Base-by-base conservation (phyloP, 1,284 basidiomycete species). In the Hypsizygus ulmarius region DNA sequence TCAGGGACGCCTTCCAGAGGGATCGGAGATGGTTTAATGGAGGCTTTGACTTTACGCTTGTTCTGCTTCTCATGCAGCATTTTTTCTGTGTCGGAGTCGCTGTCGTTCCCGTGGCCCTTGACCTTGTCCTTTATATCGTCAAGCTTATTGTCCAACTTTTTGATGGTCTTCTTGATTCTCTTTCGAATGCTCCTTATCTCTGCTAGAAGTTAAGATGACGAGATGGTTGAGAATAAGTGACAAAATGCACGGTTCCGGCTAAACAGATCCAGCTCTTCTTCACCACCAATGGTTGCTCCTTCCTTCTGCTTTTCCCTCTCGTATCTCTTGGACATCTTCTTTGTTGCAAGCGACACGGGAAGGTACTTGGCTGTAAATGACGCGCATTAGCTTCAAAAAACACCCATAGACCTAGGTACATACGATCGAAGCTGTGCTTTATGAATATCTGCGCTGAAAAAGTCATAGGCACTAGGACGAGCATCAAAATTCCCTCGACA, bases 321-420 rank as follows among this genome's bases (percentile, higher is more conserved):
- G 51, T 71, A 73, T 42, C 66, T 62, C 42, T 70, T 65, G 1
- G 65, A 66, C 65, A 77, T 69, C 53, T 73, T 67, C 56, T 77
- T 71, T 27, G 79, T 81, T 0, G 82, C 81, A 21, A 87, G 62
- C 0, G 81, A 80, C 66, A 85, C 78, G 0, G 82, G 82, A n/a
- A 86, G 63, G 45, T 73, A 74, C 14, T 72, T 67, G 3, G 80
- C 81, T 69, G 56, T 8, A 53, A 35, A 39, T 34, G 44, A 19
- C 27, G 27, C 5, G 40, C 1, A 37, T 34, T n/a, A 45, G 19
- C 16, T 11, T 28, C 44, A 16, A 50, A 43, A 35, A 2, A 28
- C 4, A 14, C 10, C 5, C 11, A 11, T 12, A 15, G 8, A 19
- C 18, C 21, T 1, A 11, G 15, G 41, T 14, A 63, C 67, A 53